Percentiles rank a stretch among this genome's conserved stretches.
Conservation (phyloP, 768 basidiomycete genomes). For the Gymnopilus junonius region DNA sequence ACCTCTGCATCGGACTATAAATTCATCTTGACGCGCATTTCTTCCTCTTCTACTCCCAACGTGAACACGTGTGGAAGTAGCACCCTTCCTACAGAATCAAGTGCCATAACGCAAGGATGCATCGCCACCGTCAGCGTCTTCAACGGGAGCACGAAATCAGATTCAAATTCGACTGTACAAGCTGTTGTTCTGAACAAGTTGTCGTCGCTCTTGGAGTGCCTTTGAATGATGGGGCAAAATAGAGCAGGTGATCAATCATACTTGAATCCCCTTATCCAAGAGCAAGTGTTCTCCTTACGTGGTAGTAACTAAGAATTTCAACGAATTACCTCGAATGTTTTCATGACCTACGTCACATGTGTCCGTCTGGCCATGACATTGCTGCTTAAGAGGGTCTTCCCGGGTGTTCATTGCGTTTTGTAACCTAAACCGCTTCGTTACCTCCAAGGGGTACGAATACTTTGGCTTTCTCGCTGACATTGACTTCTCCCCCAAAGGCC, state of each 20-base stretch:
- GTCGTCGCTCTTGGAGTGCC: constrained; percentile 33
- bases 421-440: no score
- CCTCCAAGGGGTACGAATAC: no score
- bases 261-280: neutral
- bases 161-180: constrained; percentile 48
- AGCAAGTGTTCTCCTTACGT: no score
- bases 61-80: constrained; percentile 48
- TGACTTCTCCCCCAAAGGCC: no score
- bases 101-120: constrained; percentile 44
- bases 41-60: constrained; percentile 33
- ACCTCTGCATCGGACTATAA: constrained; percentile 39
- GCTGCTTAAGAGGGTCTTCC: no score
- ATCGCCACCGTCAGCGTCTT: constrained; percentile 52
- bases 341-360: no score
- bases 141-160: constrained; percentile 45
- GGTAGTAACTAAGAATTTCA: no score
- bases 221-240: neutral
- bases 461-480: no score
- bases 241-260: no score
- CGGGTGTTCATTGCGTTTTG: no score
- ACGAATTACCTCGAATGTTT: no score
- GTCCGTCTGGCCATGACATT: no score
- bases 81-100: constrained; percentile 46
- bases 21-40: constrained; percentile 32
- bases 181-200: constrained; percentile 41